Conservation (phyloP, 2,329 filamentous ascomycete genomes). For the Penicillium sp. region DNA sequence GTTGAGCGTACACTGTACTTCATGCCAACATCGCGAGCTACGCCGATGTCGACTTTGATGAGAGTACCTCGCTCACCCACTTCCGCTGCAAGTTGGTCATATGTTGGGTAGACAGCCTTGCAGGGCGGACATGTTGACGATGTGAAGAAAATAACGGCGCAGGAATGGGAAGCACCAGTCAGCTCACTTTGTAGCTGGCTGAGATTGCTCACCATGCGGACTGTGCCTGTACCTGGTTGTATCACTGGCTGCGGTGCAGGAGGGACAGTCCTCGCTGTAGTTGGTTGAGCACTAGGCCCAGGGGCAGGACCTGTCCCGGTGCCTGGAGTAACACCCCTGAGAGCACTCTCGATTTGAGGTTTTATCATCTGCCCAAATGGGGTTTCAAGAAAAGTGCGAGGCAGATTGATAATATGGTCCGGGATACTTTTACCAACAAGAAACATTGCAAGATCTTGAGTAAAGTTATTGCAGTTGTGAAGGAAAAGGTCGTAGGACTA, state of each 20-base stretch:
- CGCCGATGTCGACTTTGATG: constrained; percentile 78
- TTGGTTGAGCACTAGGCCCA: constrained; percentile 15
- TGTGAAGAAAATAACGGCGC: constrained; percentile 87
- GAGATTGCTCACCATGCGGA: constrained; percentile 61
- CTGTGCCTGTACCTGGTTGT: constrained; percentile 42
- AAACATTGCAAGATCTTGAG: constrained; percentile 87
- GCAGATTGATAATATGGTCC: constrained; percentile 78
- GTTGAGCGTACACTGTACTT: constrained; percentile 71
- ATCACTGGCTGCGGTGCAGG: constrained; percentile 15
- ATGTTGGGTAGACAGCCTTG: constrained; percentile 76
- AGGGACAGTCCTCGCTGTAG: constrained; percentile 8
- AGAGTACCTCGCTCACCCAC: constrained; percentile 65
- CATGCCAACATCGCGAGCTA: constrained; percentile 61
- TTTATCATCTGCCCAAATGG: constrained; percentile 86
- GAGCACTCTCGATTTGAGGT: constrained; percentile 67
- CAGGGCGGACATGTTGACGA: constrained; percentile 83
- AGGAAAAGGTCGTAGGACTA: constrained; percentile 83
- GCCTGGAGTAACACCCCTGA: constrained; percentile 62
- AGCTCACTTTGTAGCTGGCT: constrained; percentile 62
- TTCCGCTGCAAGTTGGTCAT: constrained; percentile 75
- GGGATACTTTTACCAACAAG: constrained; percentile 86
- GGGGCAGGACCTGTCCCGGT: constrained; percentile 37
- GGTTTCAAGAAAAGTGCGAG: constrained; percentile 78
- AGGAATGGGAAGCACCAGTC: constrained; percentile 60
- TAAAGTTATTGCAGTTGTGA: constrained; percentile 98